These are phyloP conservation scores for Fusarium compactum DNA, from an alignment of 2,329 filamentous ascomycete species.

Conservation along the genomic window DNA sequence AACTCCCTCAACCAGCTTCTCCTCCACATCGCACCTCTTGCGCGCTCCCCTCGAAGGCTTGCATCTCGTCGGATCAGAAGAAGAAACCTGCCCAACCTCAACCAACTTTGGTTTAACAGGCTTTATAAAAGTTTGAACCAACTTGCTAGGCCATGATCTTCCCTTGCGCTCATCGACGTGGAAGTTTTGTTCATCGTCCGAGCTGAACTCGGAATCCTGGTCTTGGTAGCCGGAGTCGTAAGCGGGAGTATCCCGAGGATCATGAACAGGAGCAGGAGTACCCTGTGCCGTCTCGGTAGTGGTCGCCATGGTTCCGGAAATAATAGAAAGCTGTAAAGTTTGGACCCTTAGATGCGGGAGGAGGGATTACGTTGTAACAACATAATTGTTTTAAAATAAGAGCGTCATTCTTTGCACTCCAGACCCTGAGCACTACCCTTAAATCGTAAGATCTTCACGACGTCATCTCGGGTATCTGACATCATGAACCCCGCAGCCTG, in stretches of 20 bases:
- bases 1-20: constrained; percentile 37
- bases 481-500: constrained; percentile 23
- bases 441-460: not conserved
- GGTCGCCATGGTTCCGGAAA: not conserved
- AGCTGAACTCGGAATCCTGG: not conserved
- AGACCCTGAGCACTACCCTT: constrained; percentile 16
- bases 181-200: not conserved
- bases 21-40: constrained; percentile 36
- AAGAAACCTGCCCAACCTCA: constrained; percentile 2
- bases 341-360: not conserved
- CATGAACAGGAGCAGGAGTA: not conserved
- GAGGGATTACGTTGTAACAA: not conserved
- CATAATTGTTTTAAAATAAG: not conserved
- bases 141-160: constrained; percentile 13
- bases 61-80: constrained; percentile 28
- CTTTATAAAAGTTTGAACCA: constrained; percentile 28
- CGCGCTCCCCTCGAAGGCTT: constrained; percentile 12
- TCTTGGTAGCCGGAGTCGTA: not conserved
- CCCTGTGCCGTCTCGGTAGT: not conserved
- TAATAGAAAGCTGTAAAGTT: not conserved
- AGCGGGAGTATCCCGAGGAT: no score
- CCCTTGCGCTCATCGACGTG: constrained; percentile 25
- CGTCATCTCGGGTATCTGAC: constrained; percentile 20
- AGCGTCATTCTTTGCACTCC: constrained; percentile 13
- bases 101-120: constrained; percentile 31